phyloP scores from a whole-genome alignment of 352 stramenopile genomes.

The Phytopythium oedochilum region DNA sequence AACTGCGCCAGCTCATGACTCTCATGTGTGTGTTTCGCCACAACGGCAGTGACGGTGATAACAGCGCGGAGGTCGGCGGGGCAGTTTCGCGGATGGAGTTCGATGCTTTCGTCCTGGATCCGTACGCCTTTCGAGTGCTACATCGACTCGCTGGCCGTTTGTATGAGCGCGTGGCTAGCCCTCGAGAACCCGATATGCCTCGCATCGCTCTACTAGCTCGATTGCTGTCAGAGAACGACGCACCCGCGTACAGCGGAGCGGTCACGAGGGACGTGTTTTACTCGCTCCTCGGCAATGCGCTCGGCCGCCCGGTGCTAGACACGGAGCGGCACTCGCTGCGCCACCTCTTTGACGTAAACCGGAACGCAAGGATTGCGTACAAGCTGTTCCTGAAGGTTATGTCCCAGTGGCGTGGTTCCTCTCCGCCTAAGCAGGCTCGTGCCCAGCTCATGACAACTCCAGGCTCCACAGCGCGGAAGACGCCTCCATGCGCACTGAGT shows the following conservation, averaged over 20 bases:
- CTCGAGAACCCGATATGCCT: conserved; percentile 16
- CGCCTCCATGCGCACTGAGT: conserved; percentile 9
- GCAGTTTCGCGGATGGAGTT: conserved; percentile 73
- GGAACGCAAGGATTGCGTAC: conserved; percentile 53
- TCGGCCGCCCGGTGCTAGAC: conserved; percentile 18
- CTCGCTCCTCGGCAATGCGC: conserved; percentile 24
- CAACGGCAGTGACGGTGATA: conserved; percentile 7
- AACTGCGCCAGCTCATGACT: conserved; percentile 32
- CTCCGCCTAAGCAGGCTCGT: background rate
- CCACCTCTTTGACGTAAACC: conserved; percentile 69
- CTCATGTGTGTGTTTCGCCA: conserved; percentile 44
- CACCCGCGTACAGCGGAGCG: conserved; percentile 14
- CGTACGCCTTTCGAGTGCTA: conserved; percentile 26
- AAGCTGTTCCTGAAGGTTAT: conserved; percentile 74
- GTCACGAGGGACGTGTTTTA: conserved; percentile 25
- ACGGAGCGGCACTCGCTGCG: conserved; percentile 36
- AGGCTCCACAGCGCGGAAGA: no score
- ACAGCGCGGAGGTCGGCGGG: conserved; percentile 13
- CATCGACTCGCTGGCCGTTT: conserved; percentile 29
- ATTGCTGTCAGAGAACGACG: conserved; percentile 32
- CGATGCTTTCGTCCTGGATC: conserved; percentile 71
- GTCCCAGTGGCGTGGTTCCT: conserved; percentile 33
- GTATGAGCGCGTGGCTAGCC: conserved; percentile 13
- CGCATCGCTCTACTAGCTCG: conserved; percentile 47
- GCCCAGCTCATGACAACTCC: no score